Evolutionary conservation across 139 green algal species (phyloP), one percentile per base, ranked within the genome.

Genomic region (Chara braunii): DNA sequence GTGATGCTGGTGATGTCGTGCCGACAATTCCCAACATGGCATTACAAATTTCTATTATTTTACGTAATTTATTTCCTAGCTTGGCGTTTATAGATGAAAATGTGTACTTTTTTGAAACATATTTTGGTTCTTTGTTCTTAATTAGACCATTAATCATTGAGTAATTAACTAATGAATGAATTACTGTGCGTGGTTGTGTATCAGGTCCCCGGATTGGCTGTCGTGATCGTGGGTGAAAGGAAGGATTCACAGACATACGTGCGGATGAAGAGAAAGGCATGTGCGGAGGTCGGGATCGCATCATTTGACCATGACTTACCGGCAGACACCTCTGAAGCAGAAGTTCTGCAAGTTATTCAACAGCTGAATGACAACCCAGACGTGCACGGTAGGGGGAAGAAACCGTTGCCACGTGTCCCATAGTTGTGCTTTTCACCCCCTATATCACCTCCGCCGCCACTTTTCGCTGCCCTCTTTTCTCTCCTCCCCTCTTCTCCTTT

Each of bases 201-300:
- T 6, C 63, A 78, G 69, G 80, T 85, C 0, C 91, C 92, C 22
- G 92, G 92, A 3, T 78, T 98, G 35, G 92, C 92, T 5, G 92
- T 98, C 1, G 87, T 98, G 0, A 84, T 98, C 6, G 92, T 98
- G 5, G 92, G 92, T 5, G 78, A 87, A 51, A 81, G 93, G 48
- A 94, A 94, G 60, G 92, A 98, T 77, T 95, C 86, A 18, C 81
- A 96, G 68, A 97, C 93, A 0, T 98, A 98, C 69, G 92, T 98
- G 9, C 80, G 90, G 34, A 95, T 84, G 80, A 98, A 98, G 80
- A 85, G 86, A 32, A 94, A 92, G 73, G 89, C 84, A 3, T 95
- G 91, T 64, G 84, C 85, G 32, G 88, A 97, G 72, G 86, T 89
- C 28, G 92, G 92, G 51, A 95, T 98, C 45, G 58, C 58, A 1